Conservation (phyloP, 164 flowering plant genomes). For the Chloranthus sessilifolius region DNA sequence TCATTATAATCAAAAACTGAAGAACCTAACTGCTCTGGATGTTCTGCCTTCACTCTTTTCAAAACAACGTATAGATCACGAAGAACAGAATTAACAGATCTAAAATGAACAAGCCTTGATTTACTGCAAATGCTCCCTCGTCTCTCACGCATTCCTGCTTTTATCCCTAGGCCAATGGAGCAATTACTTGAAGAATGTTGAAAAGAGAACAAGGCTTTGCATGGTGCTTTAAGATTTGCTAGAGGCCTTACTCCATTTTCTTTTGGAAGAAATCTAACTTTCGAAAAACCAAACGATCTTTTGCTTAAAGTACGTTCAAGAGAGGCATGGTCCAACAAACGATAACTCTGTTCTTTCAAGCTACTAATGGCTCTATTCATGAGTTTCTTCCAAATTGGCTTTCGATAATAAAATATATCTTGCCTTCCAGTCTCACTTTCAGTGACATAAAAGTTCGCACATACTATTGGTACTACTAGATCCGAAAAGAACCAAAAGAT, state of each 20-base stretch:
- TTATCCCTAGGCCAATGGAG: slow-evolving; percentile 5
- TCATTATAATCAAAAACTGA: slow-evolving; percentile 85
- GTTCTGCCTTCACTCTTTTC: slow-evolving; percentile 44
- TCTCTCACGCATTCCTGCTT: not conserved
- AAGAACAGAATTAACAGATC: slow-evolving; percentile 57
- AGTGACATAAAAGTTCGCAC: slow-evolving; percentile 80
- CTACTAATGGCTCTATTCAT: slow-evolving; percentile 23
- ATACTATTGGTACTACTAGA: slow-evolving; percentile 57
- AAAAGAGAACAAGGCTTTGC: slow-evolving; percentile 19
- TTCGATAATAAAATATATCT: slow-evolving; percentile 59
- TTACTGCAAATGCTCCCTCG: not conserved
- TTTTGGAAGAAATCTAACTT: slow-evolving; percentile 72
- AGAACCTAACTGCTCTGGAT: slow-evolving; percentile 65
- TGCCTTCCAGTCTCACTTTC: slow-evolving; percentile 69
- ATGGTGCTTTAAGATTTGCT: slow-evolving; percentile 66
- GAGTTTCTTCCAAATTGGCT: slow-evolving; percentile 57
- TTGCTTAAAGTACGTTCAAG: slow-evolving; percentile 30
- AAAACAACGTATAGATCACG: slow-evolving; percentile 58
- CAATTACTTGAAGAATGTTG: slow-evolving; percentile 9
- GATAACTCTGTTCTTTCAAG: slow-evolving; percentile 35
- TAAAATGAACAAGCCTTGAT: slow-evolving; percentile 22
- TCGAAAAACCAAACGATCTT: slow-evolving; percentile 72
- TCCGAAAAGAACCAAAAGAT: slow-evolving; percentile 71
- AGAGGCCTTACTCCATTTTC: slow-evolving; percentile 55
- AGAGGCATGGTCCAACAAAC: slow-evolving; percentile 29